Base-by-base conservation (phyloP, 371 early-diverging fungal genomes). In the Mucor mucedo region DNA sequence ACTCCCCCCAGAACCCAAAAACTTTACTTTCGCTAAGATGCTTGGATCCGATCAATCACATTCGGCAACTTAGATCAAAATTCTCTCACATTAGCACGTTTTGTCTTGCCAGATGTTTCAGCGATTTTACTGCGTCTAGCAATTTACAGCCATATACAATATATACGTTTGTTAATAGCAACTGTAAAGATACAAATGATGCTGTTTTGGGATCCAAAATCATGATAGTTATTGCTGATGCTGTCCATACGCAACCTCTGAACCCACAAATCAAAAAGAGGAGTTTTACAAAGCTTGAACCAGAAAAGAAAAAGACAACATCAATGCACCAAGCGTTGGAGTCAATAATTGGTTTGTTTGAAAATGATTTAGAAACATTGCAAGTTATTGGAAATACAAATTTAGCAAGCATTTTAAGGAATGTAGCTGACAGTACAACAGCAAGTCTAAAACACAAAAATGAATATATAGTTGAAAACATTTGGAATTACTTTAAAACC, bases 31-130 rank as follows among this genome's bases (percentile, higher is more conserved):
- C n/a, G n/a, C n/a, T n/a, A n/a, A n/a, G n/a, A n/a, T n/a, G n/a
- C n/a, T 40, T 59, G 60, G 52, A 59, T 59, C 52, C 60, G 21
- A 59, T 50, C 52, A 52, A 50, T 59, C 60, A 59, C 49, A 59
- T 59, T 30, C 40, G 60, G 52, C 60, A 59, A 59, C 60, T 59
- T 50, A 59, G 60, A 59, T 59, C 39, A 38, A 59, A 59, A 59
- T 59, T 59, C 60, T 40, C 4, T 52, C 41, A 59, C 40, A 50
- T 59, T 28, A 52, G 60, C 52, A 59, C 60, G 41, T 59, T 59
- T 59, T 52, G 60, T 59, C 60, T 59, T 59, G 60, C 60, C 60
- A 59, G 49, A 50, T 59, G 52, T 50, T 59, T 59, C 52, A 59
- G 60, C 16, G 60, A 59, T 50, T 59, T 50, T 28, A 52, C 50